Conservation (phyloP, 139 green algal genomes). For the Astrephomene gubernaculifera region DNA sequence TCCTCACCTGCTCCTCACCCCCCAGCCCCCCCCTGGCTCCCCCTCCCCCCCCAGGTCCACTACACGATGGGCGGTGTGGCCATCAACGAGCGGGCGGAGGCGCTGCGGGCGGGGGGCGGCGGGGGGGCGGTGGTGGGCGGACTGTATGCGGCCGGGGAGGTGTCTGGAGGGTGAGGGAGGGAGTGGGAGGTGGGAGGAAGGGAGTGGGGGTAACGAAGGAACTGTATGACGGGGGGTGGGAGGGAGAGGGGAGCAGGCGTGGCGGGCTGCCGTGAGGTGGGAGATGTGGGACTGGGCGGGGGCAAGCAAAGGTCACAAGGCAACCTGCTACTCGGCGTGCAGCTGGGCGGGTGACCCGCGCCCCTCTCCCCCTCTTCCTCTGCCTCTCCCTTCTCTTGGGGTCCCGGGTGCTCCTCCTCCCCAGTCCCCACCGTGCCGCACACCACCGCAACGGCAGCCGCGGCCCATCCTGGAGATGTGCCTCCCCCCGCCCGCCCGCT, state of each 20-base stretch:
- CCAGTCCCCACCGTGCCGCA: no score
- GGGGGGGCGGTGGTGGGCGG: conserved; percentile 56
- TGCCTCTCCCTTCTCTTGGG: no score
- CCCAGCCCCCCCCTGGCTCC: neutral
- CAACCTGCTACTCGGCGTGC: no score
- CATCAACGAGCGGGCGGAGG: conserved; percentile 58
- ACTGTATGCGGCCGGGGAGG: conserved; percentile 83
- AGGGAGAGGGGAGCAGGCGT: neutral
- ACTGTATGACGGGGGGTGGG: neutral
- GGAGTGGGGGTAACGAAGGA: neutral
- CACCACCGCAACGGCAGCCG: no score
- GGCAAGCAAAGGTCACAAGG: no score
- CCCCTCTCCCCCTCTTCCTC: no score
- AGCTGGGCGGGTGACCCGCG: no score
- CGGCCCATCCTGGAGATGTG: neutral
- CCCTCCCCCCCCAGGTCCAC: conserved; percentile 54
- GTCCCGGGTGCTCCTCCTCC: no score
- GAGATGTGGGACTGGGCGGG: no score
- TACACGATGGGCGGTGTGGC: conserved; percentile 87
- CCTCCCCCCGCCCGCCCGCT: no score
- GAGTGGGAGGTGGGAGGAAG: no score
- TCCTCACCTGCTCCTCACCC: neutral
- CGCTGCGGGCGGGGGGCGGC: neutral
- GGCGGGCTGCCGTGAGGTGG: no score
- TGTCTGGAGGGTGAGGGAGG: conserved; percentile 69